Base-by-base conservation (phyloP, 1,139 yeast species). In the Sugiyamaella pinicola region DNA sequence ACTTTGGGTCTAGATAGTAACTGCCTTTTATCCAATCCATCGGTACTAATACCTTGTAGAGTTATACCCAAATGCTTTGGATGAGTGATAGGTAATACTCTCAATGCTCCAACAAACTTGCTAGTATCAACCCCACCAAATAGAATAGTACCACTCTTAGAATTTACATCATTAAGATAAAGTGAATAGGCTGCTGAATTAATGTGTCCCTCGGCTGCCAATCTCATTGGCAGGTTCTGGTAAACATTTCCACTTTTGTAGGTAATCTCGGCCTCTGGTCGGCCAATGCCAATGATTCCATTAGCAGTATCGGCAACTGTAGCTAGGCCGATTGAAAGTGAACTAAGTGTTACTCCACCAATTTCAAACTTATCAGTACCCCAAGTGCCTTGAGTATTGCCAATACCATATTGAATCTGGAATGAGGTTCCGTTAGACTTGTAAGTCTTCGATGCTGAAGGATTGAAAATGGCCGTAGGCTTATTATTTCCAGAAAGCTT, bases 231-330 rank as follows among this genome's bases (percentile, higher is more conserved):
- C 41, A 63, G 51, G 51, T 64, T 64, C 47, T 63, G 59, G 42
- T 64, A 64, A 17, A 43, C 43, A 10, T 43, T 22, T 10, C 65
- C 65, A n/a, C 47, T 34, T 38, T 54, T 51, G 42, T 53, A 50
- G n/a, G 64, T 59, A 49, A 51, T 52, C 46, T 64, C 65, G 10
- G 66, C 66, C 60, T 77, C 80, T 51, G 75, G 71, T 5, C 74
- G 72, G 2, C 84, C 84, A 51, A 81, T 74, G 3, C 85, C 85
- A 48, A 81, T 69, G 22, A 80, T 81, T 29, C 82, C 81, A 29
- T 75, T 69, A 31, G 73, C 68, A 5, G 80, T 74, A 29, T 75
- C 72, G 9, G 81, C 73, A 38, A 61, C 61, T 58, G 75, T 72
- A 19, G 78, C 82, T 31, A 77, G 65, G 0, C 81, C 84, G 64